Percentiles rank a stretch among this genome's conserved stretches.
Evolutionary conservation across 495 filamentous ascomycete genomes (phyloP).

Genomic region (Penicilliopsis zonata): DNA sequence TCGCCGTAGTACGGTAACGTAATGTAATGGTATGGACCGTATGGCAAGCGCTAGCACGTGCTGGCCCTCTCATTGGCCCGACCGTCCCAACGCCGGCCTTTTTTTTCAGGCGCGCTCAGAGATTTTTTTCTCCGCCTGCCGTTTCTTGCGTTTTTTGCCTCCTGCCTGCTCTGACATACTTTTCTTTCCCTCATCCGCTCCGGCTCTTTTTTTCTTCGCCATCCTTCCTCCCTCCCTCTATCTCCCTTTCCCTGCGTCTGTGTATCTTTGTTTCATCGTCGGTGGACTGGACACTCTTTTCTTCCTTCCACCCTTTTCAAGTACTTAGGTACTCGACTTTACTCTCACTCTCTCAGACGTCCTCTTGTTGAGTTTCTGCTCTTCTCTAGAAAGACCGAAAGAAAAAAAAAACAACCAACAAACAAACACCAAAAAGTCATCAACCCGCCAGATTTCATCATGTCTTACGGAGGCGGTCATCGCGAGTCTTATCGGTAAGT

Average conservation of each 20-base stretch:
- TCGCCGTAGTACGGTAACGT: too few relatives aligned
- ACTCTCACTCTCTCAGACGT: too few relatives aligned
- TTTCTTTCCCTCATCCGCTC: slow-evolving; percentile 10
- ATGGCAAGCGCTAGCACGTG: too few relatives aligned
- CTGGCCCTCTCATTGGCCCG: too few relatives aligned
- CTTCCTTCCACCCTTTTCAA: slow-evolving; percentile 6
- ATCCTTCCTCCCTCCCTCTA: slow-evolving; percentile 2
- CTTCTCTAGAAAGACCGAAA: not conserved
- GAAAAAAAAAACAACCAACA: too few relatives aligned
- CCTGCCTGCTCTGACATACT: too few relatives aligned
- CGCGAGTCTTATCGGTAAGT: slow-evolving; percentile 35
- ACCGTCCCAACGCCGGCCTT: too few relatives aligned
- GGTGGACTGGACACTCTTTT: not conserved
- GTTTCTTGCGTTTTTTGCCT: not conserved
- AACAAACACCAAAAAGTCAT: slow-evolving; percentile 13
- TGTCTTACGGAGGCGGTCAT: slow-evolving; percentile 70
- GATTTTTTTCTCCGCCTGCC: slow-evolving; percentile 5
- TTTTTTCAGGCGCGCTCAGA: too few relatives aligned
- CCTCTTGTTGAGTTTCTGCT: too few relatives aligned
- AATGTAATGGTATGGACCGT: too few relatives aligned
- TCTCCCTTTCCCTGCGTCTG: slow-evolving; percentile 2
- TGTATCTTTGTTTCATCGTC: slow-evolving; percentile 1
- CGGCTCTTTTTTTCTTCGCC: slow-evolving; percentile 5
- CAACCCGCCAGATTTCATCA: slow-evolving; percentile 22
- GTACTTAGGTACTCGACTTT: slow-evolving; percentile 6